A percentile compares a stretch with the other conserved stretches of the same genome.
phyloP scores from a whole-genome alignment of 2,329 filamentous ascomycete species.

The Ophiostoma quercus region DNA sequence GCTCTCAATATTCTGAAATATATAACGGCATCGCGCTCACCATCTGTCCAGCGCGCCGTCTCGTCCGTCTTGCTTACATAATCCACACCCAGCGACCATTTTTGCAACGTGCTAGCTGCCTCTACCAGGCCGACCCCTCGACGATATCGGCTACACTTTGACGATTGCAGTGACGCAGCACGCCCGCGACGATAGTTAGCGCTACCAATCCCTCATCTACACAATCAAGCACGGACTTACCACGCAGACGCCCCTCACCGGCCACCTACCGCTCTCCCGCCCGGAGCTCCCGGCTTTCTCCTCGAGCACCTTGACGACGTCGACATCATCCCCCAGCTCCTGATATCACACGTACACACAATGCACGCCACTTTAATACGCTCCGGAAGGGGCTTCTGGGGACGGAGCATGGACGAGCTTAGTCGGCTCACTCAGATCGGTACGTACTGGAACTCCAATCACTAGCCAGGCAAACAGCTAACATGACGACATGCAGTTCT shows the following conservation, averaged over 20 bases:
- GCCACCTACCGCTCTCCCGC: background rate
- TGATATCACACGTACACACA: constrained; percentile 22
- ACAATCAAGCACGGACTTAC: background rate
- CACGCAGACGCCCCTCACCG: background rate
- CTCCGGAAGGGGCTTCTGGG: constrained; percentile 51
- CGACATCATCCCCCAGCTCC: background rate
- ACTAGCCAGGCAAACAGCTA: background rate
- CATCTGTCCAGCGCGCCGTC: background rate
- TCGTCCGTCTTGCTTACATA: background rate
- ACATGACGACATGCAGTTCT: constrained; percentile 45
- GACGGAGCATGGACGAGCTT: constrained; percentile 56
- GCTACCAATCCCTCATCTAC: background rate
- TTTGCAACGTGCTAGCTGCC: background rate
- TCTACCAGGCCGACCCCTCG: background rate
- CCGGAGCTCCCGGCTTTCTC: constrained; percentile 7
- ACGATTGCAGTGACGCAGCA: background rate
- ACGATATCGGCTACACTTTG: background rate
- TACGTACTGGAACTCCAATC: constrained; percentile 32
- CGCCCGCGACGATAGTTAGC: background rate
- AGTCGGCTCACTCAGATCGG: constrained; percentile 53
- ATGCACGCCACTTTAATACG: constrained; percentile 46
- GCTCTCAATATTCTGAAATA: too few species aligned
- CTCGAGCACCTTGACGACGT: background rate
- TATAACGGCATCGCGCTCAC: too few species aligned
- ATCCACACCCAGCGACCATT: background rate